Percentiles rank a stretch among this genome's conserved stretches.
Conservation (phyloP, 345 rosid species). For the Laguncularia racemosa region DNA sequence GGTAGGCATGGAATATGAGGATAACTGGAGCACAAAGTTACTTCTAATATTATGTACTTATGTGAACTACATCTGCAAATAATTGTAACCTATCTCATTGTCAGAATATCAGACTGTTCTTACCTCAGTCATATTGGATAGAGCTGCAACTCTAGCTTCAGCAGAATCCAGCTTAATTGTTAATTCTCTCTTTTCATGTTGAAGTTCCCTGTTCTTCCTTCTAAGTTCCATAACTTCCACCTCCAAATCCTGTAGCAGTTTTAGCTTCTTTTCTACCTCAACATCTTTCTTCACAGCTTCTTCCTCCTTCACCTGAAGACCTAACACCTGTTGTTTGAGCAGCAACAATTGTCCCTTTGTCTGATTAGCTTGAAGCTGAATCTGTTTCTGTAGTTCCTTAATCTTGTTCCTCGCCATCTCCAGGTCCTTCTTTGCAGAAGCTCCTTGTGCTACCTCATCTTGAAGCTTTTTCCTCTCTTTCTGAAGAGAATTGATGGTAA, state of each 20-base stretch:
- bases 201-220: slow-evolving; percentile 91
- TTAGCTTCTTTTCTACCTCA: slow-evolving; percentile 66
- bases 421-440: slow-evolving; percentile 55
- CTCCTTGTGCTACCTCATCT: slow-evolving; percentile 54
- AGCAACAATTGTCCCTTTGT: slow-evolving; percentile 83
- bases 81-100: too few relatives aligned
- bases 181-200: slow-evolving; percentile 87
- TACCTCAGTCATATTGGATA: slow-evolving; percentile 94
- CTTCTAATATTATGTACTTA: too few relatives aligned
- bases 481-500: slow-evolving; percentile 76
- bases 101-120: background rate
- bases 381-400: slow-evolving; percentile 84
- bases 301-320: slow-evolving; percentile 77
- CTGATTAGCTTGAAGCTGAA: slow-evolving; percentile 90
- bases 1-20: too few relatives aligned
- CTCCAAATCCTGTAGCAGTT: slow-evolving; percentile 66
- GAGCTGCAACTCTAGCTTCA: slow-evolving; percentile 57
- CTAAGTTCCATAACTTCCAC: slow-evolving; percentile 82
- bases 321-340: slow-evolving; percentile 87
- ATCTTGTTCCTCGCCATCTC: slow-evolving; percentile 74
- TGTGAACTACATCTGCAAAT: too few relatives aligned
- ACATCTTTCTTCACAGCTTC: slow-evolving; percentile 66
- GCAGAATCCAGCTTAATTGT: slow-evolving; percentile 75
- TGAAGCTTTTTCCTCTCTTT: slow-evolving; percentile 86
- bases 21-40: too few relatives aligned